Percentiles rank a stretch among this genome's conserved stretches.
Conservation (phyloP, 371 early-diverging fungal genomes). For the Encephalitozoon intestinalis region DNA sequence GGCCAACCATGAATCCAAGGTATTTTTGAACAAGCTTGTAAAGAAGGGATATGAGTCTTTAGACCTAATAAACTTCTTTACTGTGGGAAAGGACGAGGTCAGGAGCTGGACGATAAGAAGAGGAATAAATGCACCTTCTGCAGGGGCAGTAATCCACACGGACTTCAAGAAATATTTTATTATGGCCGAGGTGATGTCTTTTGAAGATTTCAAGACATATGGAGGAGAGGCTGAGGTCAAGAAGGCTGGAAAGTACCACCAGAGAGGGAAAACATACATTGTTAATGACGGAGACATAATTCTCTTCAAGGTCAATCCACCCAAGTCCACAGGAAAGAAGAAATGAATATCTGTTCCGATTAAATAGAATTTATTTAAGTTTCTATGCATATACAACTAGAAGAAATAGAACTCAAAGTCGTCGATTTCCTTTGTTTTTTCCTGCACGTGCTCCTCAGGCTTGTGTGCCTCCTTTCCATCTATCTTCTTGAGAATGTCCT, state of each 20-base stretch:
- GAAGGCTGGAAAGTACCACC: constrained; percentile 77
- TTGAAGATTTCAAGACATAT: constrained; percentile 70
- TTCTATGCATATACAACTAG: constrained; percentile 1
- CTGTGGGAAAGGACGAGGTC: constrained; percentile 77
- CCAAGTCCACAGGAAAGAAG: constrained; percentile 32
- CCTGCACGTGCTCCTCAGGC: neutral
- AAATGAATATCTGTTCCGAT: neutral
- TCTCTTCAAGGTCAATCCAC: constrained; percentile 57
- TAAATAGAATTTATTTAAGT: constrained; percentile 8
- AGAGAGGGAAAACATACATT: constrained; percentile 84
- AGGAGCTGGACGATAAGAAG: constrained; percentile 64
- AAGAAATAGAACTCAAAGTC: constrained; percentile 20
- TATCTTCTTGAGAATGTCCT: constrained; percentile 15
- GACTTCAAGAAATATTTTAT: constrained; percentile 90
- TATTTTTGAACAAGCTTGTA: constrained; percentile 70
- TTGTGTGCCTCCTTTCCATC: neutral
- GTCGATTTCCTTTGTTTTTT: neutral
- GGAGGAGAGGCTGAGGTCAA: constrained; percentile 77
- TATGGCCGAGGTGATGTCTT: constrained; percentile 87
- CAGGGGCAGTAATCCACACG: constrained; percentile 84
- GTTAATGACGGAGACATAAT: constrained; percentile 82
- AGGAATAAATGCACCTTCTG: constrained; percentile 79
- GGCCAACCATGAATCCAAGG: constrained; percentile 64
- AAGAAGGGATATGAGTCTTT: constrained; percentile 77
- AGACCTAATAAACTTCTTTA: constrained; percentile 85